phyloP scores from a whole-genome alignment of 1,139 yeast genomes.

The Scheffersomyces lignicola region DNA sequence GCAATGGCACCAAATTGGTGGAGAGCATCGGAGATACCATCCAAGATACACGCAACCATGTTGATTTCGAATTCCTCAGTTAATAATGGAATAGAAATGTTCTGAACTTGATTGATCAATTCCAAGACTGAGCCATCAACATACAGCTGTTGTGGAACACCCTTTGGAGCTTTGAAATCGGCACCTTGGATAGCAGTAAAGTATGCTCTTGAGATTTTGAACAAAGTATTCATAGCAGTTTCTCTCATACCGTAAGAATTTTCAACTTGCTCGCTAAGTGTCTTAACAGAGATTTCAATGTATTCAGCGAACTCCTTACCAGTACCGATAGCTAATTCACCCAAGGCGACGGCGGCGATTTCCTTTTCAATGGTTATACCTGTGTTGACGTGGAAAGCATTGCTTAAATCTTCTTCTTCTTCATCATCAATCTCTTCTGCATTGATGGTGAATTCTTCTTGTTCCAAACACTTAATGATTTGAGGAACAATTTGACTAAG shows the following conservation, averaged over 20 bases:
- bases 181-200: slow-evolving; percentile 56
- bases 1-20: slow-evolving; percentile 75
- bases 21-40: slow-evolving; percentile 69
- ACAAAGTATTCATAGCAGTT: slow-evolving; percentile 77
- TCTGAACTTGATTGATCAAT: slow-evolving; percentile 67
- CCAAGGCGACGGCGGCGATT: slow-evolving; percentile 90
- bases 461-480: slow-evolving; percentile 79
- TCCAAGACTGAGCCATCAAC: slow-evolving; percentile 57
- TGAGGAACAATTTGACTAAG: slow-evolving; percentile 81
- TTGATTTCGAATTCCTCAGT: slow-evolving; percentile 79
- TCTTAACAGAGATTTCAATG: slow-evolving; percentile 68
- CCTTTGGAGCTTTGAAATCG: slow-evolving; percentile 62
- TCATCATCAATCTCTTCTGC: slow-evolving; percentile 40
- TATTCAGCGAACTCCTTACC: slow-evolving; percentile 77
- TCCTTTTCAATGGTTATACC: slow-evolving; percentile 97
- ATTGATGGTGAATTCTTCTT: slow-evolving; percentile 70
- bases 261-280: slow-evolving; percentile 70
- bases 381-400: slow-evolving; percentile 81
- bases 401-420: slow-evolving; percentile 60
- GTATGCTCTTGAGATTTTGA: slow-evolving; percentile 80
- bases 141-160: slow-evolving; percentile 65
- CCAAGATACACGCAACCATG: slow-evolving; percentile 79
- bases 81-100: slow-evolving; percentile 60
- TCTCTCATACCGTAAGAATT: slow-evolving; percentile 92
- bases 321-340: slow-evolving; percentile 86